Conservation (phyloP, 2,329 filamentous ascomycete genomes). For the Paraphoma chrysanthemicola region DNA sequence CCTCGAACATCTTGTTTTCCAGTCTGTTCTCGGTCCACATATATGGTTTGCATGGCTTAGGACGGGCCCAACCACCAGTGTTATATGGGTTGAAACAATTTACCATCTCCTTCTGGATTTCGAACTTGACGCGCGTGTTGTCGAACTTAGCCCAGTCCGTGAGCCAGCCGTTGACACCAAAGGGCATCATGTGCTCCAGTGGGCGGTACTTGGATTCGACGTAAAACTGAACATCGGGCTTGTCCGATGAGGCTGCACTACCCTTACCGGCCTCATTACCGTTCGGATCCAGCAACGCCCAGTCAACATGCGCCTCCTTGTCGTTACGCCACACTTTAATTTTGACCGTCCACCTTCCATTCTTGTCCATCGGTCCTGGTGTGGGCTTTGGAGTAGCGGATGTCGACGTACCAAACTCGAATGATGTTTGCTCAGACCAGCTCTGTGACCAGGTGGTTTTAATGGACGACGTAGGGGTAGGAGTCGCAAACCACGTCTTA, state of each 20-base stretch:
- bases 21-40: slow-evolving; percentile 13
- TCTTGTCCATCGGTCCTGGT: slow-evolving; percentile 9
- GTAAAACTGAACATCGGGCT: neutral
- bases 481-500: neutral
- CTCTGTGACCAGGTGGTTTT: neutral
- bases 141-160: neutral
- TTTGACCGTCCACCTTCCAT: slow-evolving; percentile 17
- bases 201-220: slow-evolving; percentile 12
- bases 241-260: neutral
- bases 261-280: slow-evolving; percentile 12
- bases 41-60: slow-evolving; percentile 6
- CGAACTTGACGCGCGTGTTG: slow-evolving; percentile 8
- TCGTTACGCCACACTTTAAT: slow-evolving; percentile 18
- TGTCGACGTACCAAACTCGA: neutral
- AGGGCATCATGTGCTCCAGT: slow-evolving; percentile 12
- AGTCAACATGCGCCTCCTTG: slow-evolving; percentile 12
- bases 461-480: neutral
- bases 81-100: slow-evolving; percentile 1
- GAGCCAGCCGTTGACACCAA: slow-evolving; percentile 7
- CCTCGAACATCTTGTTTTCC: slow-evolving; percentile 6
- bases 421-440: neutral
- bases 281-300: slow-evolving; percentile 23
- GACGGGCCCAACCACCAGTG: neutral
- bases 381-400: neutral
- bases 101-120: slow-evolving; percentile 9